phyloP scores from a whole-genome alignment of 2,329 filamentous ascomycete genomes.

The Neopestalotiopsis sp. region DNA sequence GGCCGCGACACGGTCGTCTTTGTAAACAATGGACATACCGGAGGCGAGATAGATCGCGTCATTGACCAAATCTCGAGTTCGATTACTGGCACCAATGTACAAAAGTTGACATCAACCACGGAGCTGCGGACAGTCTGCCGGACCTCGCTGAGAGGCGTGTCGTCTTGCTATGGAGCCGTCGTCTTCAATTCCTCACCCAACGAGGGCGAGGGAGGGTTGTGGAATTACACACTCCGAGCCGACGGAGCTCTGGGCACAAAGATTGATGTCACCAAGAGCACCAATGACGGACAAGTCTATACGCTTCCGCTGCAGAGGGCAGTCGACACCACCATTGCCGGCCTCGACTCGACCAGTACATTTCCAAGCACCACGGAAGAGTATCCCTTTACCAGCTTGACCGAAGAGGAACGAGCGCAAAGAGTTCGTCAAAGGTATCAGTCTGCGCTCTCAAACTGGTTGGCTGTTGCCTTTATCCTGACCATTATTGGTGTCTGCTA shows the following conservation, averaged over 20 bases:
- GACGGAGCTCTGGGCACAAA: conserved; percentile 72
- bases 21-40: conserved; percentile 73
- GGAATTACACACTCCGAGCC: conserved; percentile 86
- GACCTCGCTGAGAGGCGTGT: conserved; percentile 68
- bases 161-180: conserved; percentile 74
- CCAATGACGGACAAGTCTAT: conserved; percentile 80
- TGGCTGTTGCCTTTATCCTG: conserved; percentile 80
- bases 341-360: conserved; percentile 47
- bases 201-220: conserved; percentile 68
- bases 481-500: conserved; percentile 83
- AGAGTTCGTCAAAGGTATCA: conserved; percentile 74
- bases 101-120: conserved; percentile 58
- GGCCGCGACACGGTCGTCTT: conserved; percentile 76
- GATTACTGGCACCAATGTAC: conserved; percentile 59
- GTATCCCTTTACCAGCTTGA: conserved; percentile 78
- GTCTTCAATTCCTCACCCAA: conserved; percentile 77
- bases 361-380: conserved; percentile 60
- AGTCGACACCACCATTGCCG: conserved; percentile 75
- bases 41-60: conserved; percentile 74
- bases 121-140: conserved; percentile 68
- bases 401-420: conserved; percentile 67
- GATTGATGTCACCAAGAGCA: conserved; percentile 66
- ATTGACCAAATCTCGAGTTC: conserved; percentile 66
- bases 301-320: conserved; percentile 79
- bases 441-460: conserved; percentile 72